These are phyloP conservation scores for Podaxis carcinomalis DNA, from an alignment of 768 basidiomycete species.

Conservation along the genomic window DNA sequence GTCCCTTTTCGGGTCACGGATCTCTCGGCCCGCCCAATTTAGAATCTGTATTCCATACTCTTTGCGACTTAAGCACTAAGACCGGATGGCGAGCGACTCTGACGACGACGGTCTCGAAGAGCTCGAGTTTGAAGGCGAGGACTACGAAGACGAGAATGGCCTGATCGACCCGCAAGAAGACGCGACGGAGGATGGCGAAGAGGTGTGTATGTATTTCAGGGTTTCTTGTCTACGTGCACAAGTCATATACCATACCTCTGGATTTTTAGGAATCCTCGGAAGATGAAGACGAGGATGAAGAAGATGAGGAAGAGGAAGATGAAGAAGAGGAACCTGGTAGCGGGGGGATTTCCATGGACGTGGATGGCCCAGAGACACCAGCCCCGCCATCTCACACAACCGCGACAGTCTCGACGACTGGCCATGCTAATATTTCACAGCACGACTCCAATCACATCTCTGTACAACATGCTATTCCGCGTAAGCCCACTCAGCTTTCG, in stretches of 20 bases:
- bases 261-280: slow-evolving; percentile 32
- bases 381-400: slow-evolving; percentile 7
- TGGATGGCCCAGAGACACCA: slow-evolving; percentile 17
- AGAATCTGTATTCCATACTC: slow-evolving; percentile 17
- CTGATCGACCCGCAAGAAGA: slow-evolving; percentile 11
- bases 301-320: slow-evolving; percentile 42
- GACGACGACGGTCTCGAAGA: slow-evolving; percentile 63
- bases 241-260: background rate
- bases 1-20: slow-evolving; percentile 5
- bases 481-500: slow-evolving; percentile 5
- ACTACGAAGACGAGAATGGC: slow-evolving; percentile 7
- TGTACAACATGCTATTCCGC: background rate
- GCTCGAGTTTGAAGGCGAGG: slow-evolving; percentile 20
- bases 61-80: background rate
- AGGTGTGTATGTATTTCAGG: slow-evolving; percentile 10
- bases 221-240: background rate
- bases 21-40: background rate
- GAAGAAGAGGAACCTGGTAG: slow-evolving; percentile 40
- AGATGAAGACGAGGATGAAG: slow-evolving; percentile 45
- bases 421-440: slow-evolving; percentile 4
- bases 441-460: background rate
- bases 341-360: slow-evolving; percentile 23
- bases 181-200: slow-evolving; percentile 12
- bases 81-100: slow-evolving; percentile 44
- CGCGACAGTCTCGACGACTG: slow-evolving; percentile 1